These are phyloP conservation scores for Shiraia bambusicola DNA, from an alignment of 2,329 filamentous ascomycete genomes.

Conservation along the genomic window DNA sequence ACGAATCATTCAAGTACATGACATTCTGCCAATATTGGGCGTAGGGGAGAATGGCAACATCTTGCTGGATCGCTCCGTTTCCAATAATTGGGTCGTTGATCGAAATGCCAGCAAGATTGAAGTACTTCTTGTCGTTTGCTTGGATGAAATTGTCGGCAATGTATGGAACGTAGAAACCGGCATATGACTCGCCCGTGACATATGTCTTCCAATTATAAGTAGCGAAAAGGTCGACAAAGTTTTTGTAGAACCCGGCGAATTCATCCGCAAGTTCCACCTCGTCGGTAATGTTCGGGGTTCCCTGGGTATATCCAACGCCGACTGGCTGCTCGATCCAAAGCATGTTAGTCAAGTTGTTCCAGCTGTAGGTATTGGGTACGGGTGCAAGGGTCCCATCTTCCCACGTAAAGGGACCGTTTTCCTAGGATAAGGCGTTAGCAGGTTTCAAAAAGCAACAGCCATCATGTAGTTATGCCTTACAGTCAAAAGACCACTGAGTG, in stretches of 20 bases:
- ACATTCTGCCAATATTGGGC: conserved; percentile 46
- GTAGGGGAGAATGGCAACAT: conserved; percentile 39
- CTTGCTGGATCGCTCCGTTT: conserved; percentile 44
- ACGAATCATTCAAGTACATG: conserved; percentile 48
- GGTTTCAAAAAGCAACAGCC: too few species aligned
- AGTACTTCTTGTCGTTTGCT: conserved; percentile 52
- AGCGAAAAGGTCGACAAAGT: conserved; percentile 58
- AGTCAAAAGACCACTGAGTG: conserved; percentile 68
- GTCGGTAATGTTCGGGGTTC: conserved; percentile 49
- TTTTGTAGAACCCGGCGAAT: conserved; percentile 56
- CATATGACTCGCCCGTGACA: conserved; percentile 58
- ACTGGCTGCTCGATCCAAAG: conserved; percentile 54
- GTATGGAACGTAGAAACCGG: conserved; percentile 60
- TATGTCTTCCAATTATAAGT: conserved; percentile 57
- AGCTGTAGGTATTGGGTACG: conserved; percentile 68
- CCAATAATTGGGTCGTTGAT: conserved; percentile 54
- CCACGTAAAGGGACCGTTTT: conserved; percentile 65
- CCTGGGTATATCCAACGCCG: conserved; percentile 48
- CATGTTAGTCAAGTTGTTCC: conserved; percentile 54
- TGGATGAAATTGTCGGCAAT: conserved; percentile 59
- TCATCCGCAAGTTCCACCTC: conserved; percentile 51
- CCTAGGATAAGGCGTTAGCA: conserved; percentile 30
- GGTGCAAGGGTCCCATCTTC: conserved; percentile 68
- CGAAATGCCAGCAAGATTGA: conserved; percentile 53
- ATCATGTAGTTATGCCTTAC: too few species aligned